These are phyloP conservation scores for Mortierella sp. DNA, from an alignment of 371 early-diverging fungal genomes.

Conservation along the genomic window DNA sequence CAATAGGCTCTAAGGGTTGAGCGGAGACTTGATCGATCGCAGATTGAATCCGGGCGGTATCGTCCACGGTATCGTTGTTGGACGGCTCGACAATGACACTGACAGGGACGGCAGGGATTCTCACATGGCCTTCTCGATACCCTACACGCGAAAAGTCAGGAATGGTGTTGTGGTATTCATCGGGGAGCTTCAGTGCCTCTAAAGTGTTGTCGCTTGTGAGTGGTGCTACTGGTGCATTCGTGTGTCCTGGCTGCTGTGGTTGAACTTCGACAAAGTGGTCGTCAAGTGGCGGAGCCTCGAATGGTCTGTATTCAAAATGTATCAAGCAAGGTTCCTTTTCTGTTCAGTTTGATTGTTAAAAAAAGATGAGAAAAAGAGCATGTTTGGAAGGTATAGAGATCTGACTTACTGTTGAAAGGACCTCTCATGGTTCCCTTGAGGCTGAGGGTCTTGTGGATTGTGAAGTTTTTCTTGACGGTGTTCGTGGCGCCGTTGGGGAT, in stretches of 20 bases:
- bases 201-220: not conserved
- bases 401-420: not conserved
- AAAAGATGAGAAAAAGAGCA: not conserved
- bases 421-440: not conserved
- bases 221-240: not conserved
- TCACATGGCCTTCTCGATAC: constrained; percentile 31
- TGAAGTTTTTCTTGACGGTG: not conserved
- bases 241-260: not conserved
- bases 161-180: constrained; percentile 26
- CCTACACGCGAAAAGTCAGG: constrained; percentile 44
- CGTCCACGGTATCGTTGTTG: constrained; percentile 4
- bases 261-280: not conserved
- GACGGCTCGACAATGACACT: constrained; percentile 22
- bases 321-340: not conserved
- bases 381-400: too few relatives aligned
- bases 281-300: constrained; percentile 6
- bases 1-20: constrained; percentile 12
- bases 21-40: constrained; percentile 31
- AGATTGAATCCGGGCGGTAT: constrained; percentile 29
- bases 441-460: not conserved
- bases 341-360: not conserved
- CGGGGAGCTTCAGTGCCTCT: constrained; percentile 22
- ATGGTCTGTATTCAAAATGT: not conserved
- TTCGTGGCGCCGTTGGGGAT: not conserved
- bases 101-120: constrained; percentile 24